Base-by-base conservation (phyloP, 2,329 filamentous ascomycete species). In the Chrysoporthe puriensis region DNA sequence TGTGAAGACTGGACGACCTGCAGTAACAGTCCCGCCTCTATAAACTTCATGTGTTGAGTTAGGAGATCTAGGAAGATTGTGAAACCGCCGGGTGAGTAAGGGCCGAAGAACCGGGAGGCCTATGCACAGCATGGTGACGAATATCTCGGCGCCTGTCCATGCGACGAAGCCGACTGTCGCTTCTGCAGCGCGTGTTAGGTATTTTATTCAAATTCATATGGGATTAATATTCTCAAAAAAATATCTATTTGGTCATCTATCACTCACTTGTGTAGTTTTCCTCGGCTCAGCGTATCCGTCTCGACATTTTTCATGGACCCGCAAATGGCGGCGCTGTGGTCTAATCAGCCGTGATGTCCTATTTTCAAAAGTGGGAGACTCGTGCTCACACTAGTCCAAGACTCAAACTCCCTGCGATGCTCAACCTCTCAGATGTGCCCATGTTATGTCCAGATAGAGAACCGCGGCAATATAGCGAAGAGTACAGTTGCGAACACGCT, bases 391-490 rank as follows among this genome's bases (percentile, higher is more conserved):
- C 76, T 9, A 81, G 68, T 14, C 80, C 80, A 1, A 82, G 71
- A 56, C 79, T 81, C 1, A 82, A 72, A 67, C 79, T 79, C 11
- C 71, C 70, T 0, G 78, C 74, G 16, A 81, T 79, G 4, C 77
- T 74, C 52, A 80, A 73, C 70, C 80, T 82, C 63, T 82, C 79
- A 21, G 77, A 76, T 18, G 69, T 75, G 40, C 77, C 78, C 78
- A 82, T 82, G 63, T 80, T 78, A 70, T 0, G 76, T 72, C 77
- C 80, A 81, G 21, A 82, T 74, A 4, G 81, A 72, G 8, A 79
- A 74, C 78, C 80, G 82, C 0, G 80, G 80, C 1, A 80, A 75
- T 0, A 73, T 59, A 26, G 77, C 77, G 0, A 76, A 78, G 50
- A 73, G 76, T 56, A 79, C 77, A 64, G 79, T 78, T 40, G 74